phyloP scores from a whole-genome alignment of 805 yeast genomes.

The Sugiyamaella mastotermitis region DNA sequence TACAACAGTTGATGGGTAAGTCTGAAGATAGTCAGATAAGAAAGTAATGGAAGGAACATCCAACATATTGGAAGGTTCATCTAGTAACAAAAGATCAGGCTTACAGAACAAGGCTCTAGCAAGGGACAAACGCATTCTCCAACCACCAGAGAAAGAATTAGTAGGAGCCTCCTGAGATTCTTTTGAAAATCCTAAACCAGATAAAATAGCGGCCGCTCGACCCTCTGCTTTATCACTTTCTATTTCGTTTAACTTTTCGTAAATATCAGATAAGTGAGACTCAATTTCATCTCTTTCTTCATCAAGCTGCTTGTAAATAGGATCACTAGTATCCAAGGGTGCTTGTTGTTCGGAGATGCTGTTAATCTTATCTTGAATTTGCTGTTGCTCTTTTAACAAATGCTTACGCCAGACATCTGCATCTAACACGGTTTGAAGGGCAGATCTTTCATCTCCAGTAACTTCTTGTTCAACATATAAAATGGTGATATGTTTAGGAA shows the following conservation, averaged over 20 bases:
- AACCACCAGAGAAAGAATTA: slow-evolving; percentile 96
- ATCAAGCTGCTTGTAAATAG: slow-evolving; percentile 70
- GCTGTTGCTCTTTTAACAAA: slow-evolving; percentile 64
- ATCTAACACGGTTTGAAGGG: slow-evolving; percentile 92
- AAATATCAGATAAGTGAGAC: slow-evolving; percentile 67
- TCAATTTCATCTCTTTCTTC: slow-evolving; percentile 87
- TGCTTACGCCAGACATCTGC: slow-evolving; percentile 99
- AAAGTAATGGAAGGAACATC: slow-evolving; percentile 98
- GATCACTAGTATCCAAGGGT: slow-evolving; percentile 22
- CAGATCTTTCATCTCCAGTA: slow-evolving; percentile 85
- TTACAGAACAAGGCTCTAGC: slow-evolving; percentile 97
- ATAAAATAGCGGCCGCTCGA: slow-evolving; percentile 88
- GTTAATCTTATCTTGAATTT: slow-evolving; percentile 55
- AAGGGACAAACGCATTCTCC: slow-evolving; percentile 99
- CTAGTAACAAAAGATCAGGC: slow-evolving; percentile 87
- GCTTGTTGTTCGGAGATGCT: slow-evolving; percentile 49
- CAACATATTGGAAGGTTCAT: slow-evolving; percentile 99
- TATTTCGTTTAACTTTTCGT: slow-evolving; percentile 81
- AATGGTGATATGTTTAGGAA: slow-evolving; percentile 93
- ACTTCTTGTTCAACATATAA: slow-evolving; percentile 97
- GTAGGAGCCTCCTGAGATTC: slow-evolving; percentile 82
- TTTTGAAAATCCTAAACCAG: slow-evolving; percentile 87
- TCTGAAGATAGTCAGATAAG: slow-evolving; percentile 81
- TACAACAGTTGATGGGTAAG: slow-evolving; percentile 86
- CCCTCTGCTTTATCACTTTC: slow-evolving; percentile 97